Base-by-base conservation (phyloP, 2,329 filamentous ascomycete genomes). In the Apiospora marii region DNA sequence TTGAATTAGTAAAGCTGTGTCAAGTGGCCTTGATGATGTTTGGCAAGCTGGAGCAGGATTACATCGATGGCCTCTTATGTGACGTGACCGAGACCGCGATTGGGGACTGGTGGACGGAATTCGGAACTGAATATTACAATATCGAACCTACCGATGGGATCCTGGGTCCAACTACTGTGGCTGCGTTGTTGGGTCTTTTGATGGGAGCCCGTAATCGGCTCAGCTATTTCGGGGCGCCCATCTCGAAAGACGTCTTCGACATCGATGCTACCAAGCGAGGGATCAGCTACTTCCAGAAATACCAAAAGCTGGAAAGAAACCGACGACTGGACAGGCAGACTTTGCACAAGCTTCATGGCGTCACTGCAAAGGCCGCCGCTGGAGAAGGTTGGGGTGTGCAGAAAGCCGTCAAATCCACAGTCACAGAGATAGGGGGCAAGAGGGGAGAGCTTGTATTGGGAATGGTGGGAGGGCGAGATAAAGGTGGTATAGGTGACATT, bases 81-180 rank as follows among this genome's bases (percentile, higher is more conserved):
- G 96, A 99, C 83, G 87, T 96, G 61, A 98, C 96, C 0, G 96
- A 99, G 81, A 92, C 89, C 74, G 94, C 95, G 1, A 91, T 98
- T 77, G 92, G 92, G 74, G 94, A 98, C 81, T 99, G 96, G 96
- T 98, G 96, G 96, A 92, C 93, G 1, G 94, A 98, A 78, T 92
- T 98, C 73, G 96, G 96, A 1, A 92, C 92, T 0, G 96, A 98
- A 76, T 92, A 96, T 79, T 98, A 96, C 85, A 97, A 96, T 71
- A 90, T 95, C 46, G 96, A 98, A 81, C 96, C 96, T 1, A 93
- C 93, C 13, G 96, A 99, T 83, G 96, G 96, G 16, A 95, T 97
- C 30, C 85, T 99, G 2, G 96, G 96, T 0, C 95, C 96, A 2
- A 97, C 94, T 0, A 98, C 95, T 0, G 95, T 98, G 10, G 91